Base-by-base conservation (phyloP, 2,329 filamentous ascomycete genomes). In the Pestalotiopsis sp. region DNA sequence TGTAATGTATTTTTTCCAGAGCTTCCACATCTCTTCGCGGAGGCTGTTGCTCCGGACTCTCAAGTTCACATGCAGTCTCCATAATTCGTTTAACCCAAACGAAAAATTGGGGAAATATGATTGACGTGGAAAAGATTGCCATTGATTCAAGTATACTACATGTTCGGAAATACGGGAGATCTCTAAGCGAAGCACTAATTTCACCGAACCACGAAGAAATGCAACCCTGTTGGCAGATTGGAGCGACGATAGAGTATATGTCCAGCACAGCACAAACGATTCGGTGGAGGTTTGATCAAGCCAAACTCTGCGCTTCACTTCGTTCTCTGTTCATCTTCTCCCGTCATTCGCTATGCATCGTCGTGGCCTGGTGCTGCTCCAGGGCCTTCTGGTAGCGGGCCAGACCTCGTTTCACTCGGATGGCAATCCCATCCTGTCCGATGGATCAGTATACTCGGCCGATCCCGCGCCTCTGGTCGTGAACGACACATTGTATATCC, bases 401-500 rank as follows among this genome's bases (percentile, higher is more conserved):
- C 59, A 61, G 36, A 61, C 36, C 7, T 38, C 31, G 36, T 75
- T 79, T 66, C 65, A 69, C 31, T 80, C 78, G 20, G 71, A 73
- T 12, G 80, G 80, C 25, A 81, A 81, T 68, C 79, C 80, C 2
- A 81, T 81, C 41, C 72, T 81, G 3, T 75, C 75, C n/a, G 78
- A 80, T 71, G 79, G 79, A 20, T 77, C 76, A 5, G 70, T 80
- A 63, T 82, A 80, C 69, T 80, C 80, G 4, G 80, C 78, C 11
- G 80, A 82, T 39, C 80, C 80, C 31, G 80, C 78, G 3, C 80
- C 80, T 1, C 68, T 82, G n/a, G 77, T 81, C 5, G 74, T 80
- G 64, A 77, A 78, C 62, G 71, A 78, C 60, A 80, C 76, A 1
- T 72, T 82, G 0, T 81, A 82, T 63, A 79, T 82, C 23, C 70